These are phyloP conservation scores for Wickerhamiella slavikovae DNA, from an alignment of 805 yeast species.

Conservation along the genomic window DNA sequence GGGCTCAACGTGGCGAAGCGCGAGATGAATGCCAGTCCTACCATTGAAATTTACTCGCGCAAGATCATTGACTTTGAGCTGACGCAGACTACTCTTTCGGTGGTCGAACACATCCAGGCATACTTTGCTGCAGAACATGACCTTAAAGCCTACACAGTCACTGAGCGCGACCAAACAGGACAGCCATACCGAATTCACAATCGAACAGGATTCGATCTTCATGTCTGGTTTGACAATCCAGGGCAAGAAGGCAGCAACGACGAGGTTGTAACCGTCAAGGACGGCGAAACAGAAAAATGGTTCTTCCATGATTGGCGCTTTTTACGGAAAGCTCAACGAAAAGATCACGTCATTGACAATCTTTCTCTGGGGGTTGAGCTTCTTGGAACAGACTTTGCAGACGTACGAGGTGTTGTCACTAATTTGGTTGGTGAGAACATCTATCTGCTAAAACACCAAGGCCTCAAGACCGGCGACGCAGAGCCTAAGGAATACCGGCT, in stretches of 20 bases:
- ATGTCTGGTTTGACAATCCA: conserved; percentile 52
- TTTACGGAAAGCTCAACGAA: no score
- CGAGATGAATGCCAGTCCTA: conserved; percentile 24
- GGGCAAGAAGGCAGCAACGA: conserved; percentile 15
- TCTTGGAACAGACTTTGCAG: conserved; percentile 32
- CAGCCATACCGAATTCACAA: conserved; percentile 67
- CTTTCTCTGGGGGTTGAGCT: conserved; percentile 40
- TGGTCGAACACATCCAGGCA: conserved; percentile 46
- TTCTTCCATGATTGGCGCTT: conserved; percentile 87
- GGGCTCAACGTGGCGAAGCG: conserved; percentile 42
- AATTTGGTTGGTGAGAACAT: conserved; percentile 71
- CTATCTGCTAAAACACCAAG: conserved; percentile 32
- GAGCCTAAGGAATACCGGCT: conserved; percentile 36
- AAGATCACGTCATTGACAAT: conserved; percentile 54
- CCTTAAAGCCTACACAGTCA: conserved; percentile 10
- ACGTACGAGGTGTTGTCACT: conserved; percentile 37
- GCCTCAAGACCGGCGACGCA: not conserved
- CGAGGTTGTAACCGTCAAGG: conserved; percentile 17
- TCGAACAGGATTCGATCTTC: conserved; percentile 68
- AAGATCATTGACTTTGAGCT: conserved; percentile 60
- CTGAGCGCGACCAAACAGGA: conserved; percentile 49
- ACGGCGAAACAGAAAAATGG: conserved; percentile 49
- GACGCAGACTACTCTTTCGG: conserved; percentile 62
- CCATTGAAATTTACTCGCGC: conserved; percentile 54
- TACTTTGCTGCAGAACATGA: conserved; percentile 16